These are phyloP conservation scores for Mycosphaerella arachidis DNA, from an alignment of 2,329 filamentous ascomycete genomes.

Conservation along the genomic window DNA sequence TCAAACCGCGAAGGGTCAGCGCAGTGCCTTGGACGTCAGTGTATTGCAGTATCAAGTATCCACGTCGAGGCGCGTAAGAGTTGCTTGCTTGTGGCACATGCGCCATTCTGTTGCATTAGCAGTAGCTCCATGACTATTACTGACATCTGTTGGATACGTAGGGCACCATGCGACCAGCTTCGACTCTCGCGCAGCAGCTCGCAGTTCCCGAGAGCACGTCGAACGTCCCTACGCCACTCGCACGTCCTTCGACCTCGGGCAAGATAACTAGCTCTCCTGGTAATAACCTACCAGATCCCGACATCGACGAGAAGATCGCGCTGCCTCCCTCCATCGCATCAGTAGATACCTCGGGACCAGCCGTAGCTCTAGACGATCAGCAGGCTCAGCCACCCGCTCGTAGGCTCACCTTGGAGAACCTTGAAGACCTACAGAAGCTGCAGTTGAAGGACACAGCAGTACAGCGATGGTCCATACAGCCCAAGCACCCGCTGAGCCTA, in stretches of 20 bases:
- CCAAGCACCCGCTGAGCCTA: constrained; percentile 25
- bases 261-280: constrained; percentile 3
- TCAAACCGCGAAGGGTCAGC: background rate
- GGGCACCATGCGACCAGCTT: constrained; percentile 18
- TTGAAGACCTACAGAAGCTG: constrained; percentile 22
- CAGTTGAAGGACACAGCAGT: constrained; percentile 20
- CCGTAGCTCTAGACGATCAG: background rate
- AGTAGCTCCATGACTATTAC: background rate
- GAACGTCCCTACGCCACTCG: constrained; percentile 52
- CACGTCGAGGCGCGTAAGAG: background rate
- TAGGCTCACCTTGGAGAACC: constrained; percentile 21
- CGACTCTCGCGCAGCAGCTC: constrained; percentile 22
- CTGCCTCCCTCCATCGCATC: constrained; percentile 26
- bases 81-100: background rate
- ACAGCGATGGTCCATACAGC: constrained; percentile 25
- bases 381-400: constrained; percentile 5
- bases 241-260: constrained; percentile 34
- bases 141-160: constrained; percentile 7
- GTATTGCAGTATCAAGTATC: background rate
- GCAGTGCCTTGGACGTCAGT: background rate
- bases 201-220: constrained; percentile 43
- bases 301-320: constrained; percentile 22
- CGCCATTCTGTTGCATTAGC: too few relatives aligned
- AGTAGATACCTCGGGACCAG: constrained; percentile 4
- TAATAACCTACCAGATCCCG: constrained; percentile 25